Evolutionary conservation across 208 protist genomes (phyloP).

Genomic region (Tetramitus jugosus): DNA sequence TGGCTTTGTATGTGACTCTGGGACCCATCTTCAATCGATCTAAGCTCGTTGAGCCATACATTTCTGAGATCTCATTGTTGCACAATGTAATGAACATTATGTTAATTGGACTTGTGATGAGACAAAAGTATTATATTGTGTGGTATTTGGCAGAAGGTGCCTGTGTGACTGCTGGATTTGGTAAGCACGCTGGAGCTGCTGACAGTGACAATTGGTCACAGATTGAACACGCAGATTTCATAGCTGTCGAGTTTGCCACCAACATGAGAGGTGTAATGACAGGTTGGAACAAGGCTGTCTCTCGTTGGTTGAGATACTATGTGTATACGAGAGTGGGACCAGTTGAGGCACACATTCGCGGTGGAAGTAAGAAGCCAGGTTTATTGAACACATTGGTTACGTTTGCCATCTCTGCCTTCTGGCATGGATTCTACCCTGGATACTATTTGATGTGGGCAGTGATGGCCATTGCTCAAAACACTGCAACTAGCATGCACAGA

Average conservation of each 20-base stretch:
- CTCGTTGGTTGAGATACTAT: constrained; percentile 2
- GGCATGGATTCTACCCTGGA: constrained; percentile 22
- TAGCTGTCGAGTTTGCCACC: neutral
- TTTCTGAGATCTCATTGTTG: too few species aligned
- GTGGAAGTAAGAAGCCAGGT: too few species aligned
- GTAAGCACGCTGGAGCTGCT: neutral
- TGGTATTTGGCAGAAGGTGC: neutral
- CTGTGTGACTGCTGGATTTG: neutral
- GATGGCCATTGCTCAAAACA: neutral
- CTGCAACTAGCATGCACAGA: neutral
- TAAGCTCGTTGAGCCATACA: neutral
- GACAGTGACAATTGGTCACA: neutral
- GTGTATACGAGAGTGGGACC: constrained; percentile 2
- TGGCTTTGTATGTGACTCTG: neutral
- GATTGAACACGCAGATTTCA: neutral
- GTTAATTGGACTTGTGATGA: too few species aligned
- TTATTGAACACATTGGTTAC: neutral
- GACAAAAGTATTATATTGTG: constrained; percentile 11
- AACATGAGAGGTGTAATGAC: neutral
- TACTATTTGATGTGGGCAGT: constrained; percentile 1
- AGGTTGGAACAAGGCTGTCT: neutral
- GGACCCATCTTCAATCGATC: neutral
- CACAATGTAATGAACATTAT: too few species aligned
- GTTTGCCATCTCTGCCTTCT: neutral
- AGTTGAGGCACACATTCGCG: too few species aligned